phyloP scores from a whole-genome alignment of 129 eudicot genomes.

The Scalesia atractyloides region DNA sequence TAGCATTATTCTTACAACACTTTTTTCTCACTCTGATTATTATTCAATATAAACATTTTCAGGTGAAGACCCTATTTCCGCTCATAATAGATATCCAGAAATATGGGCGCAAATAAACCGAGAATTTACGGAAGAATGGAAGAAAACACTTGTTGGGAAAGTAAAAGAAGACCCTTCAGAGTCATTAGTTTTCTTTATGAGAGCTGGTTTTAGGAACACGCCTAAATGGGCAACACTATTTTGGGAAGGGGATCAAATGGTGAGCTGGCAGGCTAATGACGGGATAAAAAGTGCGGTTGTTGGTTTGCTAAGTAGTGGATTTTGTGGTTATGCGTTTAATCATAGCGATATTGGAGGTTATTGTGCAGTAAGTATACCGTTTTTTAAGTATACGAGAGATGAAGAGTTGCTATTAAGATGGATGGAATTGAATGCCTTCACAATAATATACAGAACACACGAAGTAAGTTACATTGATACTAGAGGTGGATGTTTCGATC shows the following conservation, averaged over 20 bases:
- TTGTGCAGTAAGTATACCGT: conserved; percentile 84
- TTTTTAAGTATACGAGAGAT: conserved; percentile 78
- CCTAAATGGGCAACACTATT: conserved; percentile 97
- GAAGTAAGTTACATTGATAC: conserved; percentile 58
- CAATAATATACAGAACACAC: conserved; percentile 90
- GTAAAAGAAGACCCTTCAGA: conserved; percentile 71
- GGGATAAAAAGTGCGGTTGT: conserved; percentile 95
- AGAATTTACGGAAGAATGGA: conserved; percentile 90
- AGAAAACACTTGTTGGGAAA: conserved; percentile 42
- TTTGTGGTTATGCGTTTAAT: conserved; percentile 89
- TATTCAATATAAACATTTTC: conserved; percentile 10
- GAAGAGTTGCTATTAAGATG: conserved; percentile 87
- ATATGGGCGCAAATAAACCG: conserved; percentile 92
- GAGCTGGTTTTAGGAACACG: conserved; percentile 90
- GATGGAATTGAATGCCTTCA: conserved; percentile 97
- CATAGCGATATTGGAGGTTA: conserved; percentile 99
- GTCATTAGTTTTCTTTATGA: conserved; percentile 90
- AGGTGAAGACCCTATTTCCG: conserved; percentile 98
- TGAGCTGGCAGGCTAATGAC: conserved; percentile 95
- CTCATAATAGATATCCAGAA: conserved; percentile 97
- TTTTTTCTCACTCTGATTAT: background rate
- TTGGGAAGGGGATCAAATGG: conserved; percentile 99
- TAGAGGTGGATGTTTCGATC: background rate
- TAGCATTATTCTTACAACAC: background rate
- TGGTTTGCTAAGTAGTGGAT: conserved; percentile 85